Evolutionary conservation across 148 eudicot genomes (phyloP).

Genomic region (Rhododendron mucronatum): DNA sequence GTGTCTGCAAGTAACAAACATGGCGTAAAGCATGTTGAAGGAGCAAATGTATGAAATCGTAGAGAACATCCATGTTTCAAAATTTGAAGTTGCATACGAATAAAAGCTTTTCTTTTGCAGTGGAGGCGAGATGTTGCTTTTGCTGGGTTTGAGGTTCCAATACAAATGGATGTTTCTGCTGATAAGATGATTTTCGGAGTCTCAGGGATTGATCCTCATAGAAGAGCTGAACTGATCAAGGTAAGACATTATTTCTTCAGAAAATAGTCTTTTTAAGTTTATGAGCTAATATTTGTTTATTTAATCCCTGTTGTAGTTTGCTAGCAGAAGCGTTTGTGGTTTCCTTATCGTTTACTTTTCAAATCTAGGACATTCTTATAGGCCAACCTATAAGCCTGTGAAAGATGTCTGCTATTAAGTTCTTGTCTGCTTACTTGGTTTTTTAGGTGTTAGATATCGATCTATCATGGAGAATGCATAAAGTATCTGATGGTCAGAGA

Average conservation of each 20-base stretch:
- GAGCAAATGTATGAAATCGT: background rate
- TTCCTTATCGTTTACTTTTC: background rate
- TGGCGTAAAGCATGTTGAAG: background rate
- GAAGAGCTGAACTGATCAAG: constrained; percentile 84
- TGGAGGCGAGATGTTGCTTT: constrained; percentile 98
- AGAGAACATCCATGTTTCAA: background rate
- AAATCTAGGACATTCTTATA: background rate
- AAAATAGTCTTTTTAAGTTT: background rate
- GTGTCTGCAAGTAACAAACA: background rate
- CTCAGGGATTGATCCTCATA: constrained; percentile 60
- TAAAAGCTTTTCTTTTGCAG: constrained; percentile 30
- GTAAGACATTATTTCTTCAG: constrained; percentile 19
- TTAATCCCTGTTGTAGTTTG: background rate
- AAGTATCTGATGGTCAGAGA: constrained; percentile 94
- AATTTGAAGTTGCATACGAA: background rate
- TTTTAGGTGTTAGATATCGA: constrained; percentile 71
- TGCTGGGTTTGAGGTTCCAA: constrained; percentile 96
- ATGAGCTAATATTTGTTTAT: background rate
- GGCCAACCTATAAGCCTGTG: background rate
- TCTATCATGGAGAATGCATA: constrained; percentile 93
- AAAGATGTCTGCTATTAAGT: background rate
- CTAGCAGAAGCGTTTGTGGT: background rate
- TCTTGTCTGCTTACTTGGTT: background rate
- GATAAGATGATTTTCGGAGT: constrained; percentile 94
- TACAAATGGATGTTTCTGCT: constrained; percentile 96